Conservation (phyloP, 75 land plant species). For the Cryptomeria japonica region DNA sequence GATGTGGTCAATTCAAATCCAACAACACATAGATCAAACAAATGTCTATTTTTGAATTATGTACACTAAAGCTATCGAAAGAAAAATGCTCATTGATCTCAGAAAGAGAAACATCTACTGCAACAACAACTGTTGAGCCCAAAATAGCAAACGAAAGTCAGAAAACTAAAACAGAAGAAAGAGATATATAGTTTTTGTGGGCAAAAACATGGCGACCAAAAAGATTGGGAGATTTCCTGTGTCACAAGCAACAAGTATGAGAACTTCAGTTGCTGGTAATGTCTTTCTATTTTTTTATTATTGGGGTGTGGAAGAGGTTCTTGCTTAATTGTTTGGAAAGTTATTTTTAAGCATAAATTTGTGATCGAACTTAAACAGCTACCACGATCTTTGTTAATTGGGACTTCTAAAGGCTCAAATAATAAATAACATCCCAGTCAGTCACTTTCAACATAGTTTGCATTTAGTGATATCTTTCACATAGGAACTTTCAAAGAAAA, state of each 20-base stretch:
- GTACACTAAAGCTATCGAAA: not conserved
- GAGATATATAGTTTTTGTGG: constrained; percentile 23
- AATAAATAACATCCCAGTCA: too few relatives aligned
- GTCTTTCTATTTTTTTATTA: too few relatives aligned
- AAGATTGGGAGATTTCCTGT: constrained; percentile 29
- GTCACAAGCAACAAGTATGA: constrained; percentile 28
- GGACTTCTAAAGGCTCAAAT: too few relatives aligned
- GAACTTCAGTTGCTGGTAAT: constrained; percentile 22
- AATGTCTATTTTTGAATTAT: not conserved
- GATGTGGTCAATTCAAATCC: not conserved
- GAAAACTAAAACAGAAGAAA: not conserved
- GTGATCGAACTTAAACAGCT: too few relatives aligned
- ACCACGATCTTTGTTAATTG: too few relatives aligned
- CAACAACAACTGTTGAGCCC: not conserved
- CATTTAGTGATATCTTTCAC: too few relatives aligned
- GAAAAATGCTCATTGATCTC: not conserved
- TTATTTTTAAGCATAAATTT: too few relatives aligned
- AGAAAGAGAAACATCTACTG: not conserved
- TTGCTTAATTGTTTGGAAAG: not conserved
- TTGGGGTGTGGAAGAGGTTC: too few relatives aligned
- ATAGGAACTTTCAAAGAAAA: too few relatives aligned
- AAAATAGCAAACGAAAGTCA: not conserved
- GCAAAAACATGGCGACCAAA: constrained; percentile 36
- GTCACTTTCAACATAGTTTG: too few relatives aligned
- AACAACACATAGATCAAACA: not conserved